Percentiles rank a stretch among this genome's conserved stretches.
Evolutionary conservation across 148 eudicot genomes (phyloP).

Genomic region (Chenopodium album): DNA sequence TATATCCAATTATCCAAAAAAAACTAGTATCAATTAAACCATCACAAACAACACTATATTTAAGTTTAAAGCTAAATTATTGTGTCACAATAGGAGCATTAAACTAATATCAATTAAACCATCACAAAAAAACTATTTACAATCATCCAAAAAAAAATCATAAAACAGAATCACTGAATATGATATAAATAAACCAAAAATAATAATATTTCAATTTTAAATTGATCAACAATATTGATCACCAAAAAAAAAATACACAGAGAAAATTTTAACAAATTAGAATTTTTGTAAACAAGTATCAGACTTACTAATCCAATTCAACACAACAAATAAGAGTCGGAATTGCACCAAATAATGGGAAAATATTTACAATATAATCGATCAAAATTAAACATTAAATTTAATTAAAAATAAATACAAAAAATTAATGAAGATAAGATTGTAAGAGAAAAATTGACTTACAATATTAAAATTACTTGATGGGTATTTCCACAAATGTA

Average conservation of each 20-base stretch:
- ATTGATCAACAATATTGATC: constrained; percentile 4
- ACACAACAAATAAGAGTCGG: neutral
- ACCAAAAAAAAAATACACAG: neutral
- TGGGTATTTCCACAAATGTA: constrained; percentile 10
- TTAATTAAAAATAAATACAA: neutral
- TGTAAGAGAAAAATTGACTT: neutral
- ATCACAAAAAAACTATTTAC: neutral
- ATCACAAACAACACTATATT: too few relatives aligned
- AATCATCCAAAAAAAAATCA: neutral
- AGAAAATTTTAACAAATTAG: too few relatives aligned
- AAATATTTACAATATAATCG: too few relatives aligned
- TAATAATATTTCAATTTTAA: neutral
- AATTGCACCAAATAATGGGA: neutral
- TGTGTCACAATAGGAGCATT: neutral
- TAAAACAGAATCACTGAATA: too few relatives aligned
- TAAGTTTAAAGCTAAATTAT: neutral
- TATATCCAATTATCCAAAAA: too few relatives aligned
- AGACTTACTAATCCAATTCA: neutral
- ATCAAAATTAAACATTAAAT: neutral
- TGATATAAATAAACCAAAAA: neutral
- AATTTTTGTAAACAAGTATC: neutral
- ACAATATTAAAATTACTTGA: constrained; percentile 8
- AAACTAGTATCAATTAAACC: too few relatives aligned
- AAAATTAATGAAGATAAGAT: neutral
- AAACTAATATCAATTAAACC: neutral